Evolutionary conservation across 305 asterid genomes (phyloP).

Genomic region (Fraxinus ornus): DNA sequence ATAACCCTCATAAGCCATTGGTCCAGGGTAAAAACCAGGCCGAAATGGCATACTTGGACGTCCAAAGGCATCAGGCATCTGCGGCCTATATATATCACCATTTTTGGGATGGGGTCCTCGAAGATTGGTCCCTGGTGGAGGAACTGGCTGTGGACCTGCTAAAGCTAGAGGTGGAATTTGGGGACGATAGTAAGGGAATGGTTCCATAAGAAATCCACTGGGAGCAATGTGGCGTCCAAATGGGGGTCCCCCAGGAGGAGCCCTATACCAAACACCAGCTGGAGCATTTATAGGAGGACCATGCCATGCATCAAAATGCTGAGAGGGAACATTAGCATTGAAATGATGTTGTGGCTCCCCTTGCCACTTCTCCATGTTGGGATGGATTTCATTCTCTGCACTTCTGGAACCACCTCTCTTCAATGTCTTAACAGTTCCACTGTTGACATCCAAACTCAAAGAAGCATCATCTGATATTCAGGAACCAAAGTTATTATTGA

Average conservation of each 20-base stretch:
- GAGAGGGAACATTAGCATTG: constrained; percentile 63
- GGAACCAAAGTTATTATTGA: constrained; percentile 15
- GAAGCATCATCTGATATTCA: constrained; percentile 11
- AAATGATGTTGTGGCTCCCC: constrained; percentile 69
- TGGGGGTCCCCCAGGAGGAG: constrained; percentile 77
- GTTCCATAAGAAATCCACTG: constrained; percentile 80
- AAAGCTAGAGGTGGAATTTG: constrained; percentile 71
- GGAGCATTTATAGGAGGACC: constrained; percentile 78
- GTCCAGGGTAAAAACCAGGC: constrained; percentile 88
- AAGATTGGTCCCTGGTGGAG: constrained; percentile 63
- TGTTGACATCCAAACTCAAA: constrained; percentile 53
- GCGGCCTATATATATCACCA: constrained; percentile 82
- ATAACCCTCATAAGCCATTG: constrained; percentile 74
- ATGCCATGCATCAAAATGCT: constrained; percentile 80
- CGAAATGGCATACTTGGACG: constrained; percentile 79
- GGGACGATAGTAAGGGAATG: constrained; percentile 73
- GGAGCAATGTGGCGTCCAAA: constrained; percentile 70
- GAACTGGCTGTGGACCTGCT: constrained; percentile 66
- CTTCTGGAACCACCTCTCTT: constrained; percentile 53
- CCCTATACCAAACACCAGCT: constrained; percentile 81
- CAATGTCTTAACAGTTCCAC: constrained; percentile 56
- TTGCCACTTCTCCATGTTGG: constrained; percentile 69
- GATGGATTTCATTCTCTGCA: constrained; percentile 57
- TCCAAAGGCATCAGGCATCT: constrained; percentile 67
- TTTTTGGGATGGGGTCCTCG: constrained; percentile 84